phyloP scores from a whole-genome alignment of 371 early-diverging fungal species.

The Zychaea mexicana region DNA sequence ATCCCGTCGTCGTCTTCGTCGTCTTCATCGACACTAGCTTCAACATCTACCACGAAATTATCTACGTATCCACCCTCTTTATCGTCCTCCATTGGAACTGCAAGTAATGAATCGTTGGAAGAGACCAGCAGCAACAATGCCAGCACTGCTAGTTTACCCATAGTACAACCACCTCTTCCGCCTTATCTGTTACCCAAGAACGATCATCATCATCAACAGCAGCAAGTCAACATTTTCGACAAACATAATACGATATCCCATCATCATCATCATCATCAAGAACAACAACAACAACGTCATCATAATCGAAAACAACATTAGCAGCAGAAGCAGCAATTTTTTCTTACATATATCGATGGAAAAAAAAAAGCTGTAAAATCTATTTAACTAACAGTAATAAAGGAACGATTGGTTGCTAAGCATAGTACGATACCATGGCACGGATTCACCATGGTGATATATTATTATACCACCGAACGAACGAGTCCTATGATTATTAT shows the following conservation, averaged over 20 bases:
- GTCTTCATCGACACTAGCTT: neutral
- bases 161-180: neutral
- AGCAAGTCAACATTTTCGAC: neutral
- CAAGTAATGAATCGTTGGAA: slow-evolving; percentile 3
- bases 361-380: too few species aligned
- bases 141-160: neutral
- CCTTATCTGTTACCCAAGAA: neutral
- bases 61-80: neutral
- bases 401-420: too few species aligned
- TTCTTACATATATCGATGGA: too few species aligned
- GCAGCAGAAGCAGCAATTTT: too few species aligned
- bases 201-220: neutral
- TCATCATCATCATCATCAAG: neutral
- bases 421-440: too few species aligned
- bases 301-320: too few species aligned
- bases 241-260: slow-evolving; percentile 1
- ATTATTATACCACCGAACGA: too few species aligned
- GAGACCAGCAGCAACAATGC: neutral
- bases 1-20: neutral
- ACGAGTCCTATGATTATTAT: too few species aligned
- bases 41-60: too few species aligned
- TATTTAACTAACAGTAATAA: too few species aligned
- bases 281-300: too few species aligned
- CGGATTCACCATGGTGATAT: too few species aligned
- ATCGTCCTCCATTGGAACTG: neutral